phyloP scores from a whole-genome alignment of 345 rosid species.

The Ceriops tagal region DNA sequence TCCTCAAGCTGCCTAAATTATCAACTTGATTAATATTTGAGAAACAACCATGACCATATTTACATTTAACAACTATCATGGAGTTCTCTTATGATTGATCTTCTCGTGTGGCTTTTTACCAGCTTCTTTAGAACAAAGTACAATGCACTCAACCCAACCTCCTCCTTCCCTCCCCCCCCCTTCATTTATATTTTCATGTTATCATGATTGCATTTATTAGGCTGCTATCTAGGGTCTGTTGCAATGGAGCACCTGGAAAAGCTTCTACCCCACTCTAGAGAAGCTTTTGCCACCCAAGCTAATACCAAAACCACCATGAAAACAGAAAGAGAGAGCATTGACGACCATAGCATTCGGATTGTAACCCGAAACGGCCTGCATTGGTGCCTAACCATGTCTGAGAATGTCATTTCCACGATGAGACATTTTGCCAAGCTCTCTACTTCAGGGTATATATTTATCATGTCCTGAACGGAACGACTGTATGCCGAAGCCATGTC shows the following conservation, averaged over 20 bases:
- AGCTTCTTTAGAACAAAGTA: too few species aligned
- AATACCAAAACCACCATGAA: conserved; percentile 42
- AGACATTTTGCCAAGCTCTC: conserved; percentile 45
- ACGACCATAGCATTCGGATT: conserved; percentile 42
- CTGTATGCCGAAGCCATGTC: conserved; percentile 46
- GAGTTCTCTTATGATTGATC: too few species aligned
- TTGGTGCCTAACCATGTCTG: conserved; percentile 36
- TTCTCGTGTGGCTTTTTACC: too few species aligned
- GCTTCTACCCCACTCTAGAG: conserved; percentile 41
- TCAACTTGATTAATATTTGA: too few species aligned
- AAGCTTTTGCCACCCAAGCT: conserved; percentile 39
- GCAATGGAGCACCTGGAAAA: conserved; percentile 40
- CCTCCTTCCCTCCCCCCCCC: too few species aligned
- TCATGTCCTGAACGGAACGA: conserved; percentile 40
- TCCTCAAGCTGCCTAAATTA: too few species aligned
- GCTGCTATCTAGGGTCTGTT: conserved; percentile 8
- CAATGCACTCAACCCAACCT: too few species aligned
- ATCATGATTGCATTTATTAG: too few species aligned
- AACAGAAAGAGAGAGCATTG: conserved; percentile 48
- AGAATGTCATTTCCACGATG: conserved; percentile 38
- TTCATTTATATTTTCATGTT: too few species aligned
- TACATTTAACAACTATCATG: too few species aligned
- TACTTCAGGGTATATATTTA: conserved; percentile 48
- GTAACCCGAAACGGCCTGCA: conserved; percentile 46
- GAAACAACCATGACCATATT: too few species aligned